Evolutionary conservation across 2,329 filamentous ascomycete species (phyloP).

Genomic region (Endoconidiophora polonica): DNA sequence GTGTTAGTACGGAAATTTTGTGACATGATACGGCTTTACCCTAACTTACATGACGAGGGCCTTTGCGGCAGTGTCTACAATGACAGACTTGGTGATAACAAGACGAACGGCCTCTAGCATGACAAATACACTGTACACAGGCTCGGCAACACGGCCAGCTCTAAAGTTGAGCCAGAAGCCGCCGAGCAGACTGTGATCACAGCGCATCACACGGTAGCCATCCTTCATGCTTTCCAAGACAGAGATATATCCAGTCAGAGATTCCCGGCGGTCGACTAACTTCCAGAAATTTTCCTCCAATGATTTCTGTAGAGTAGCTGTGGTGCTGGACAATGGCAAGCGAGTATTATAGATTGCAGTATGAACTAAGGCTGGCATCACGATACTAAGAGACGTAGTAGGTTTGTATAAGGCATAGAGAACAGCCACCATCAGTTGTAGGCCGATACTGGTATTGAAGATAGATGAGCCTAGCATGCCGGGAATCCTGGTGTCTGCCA

Average conservation of each 20-base stretch:
- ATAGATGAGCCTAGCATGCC: slow-evolving; percentile 42
- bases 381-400: slow-evolving; percentile 36
- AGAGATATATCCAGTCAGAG: slow-evolving; percentile 79
- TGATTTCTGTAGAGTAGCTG: slow-evolving; percentile 45
- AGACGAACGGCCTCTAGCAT: slow-evolving; percentile 87
- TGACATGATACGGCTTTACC: not conserved
- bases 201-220: slow-evolving; percentile 69
- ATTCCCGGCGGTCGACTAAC: slow-evolving; percentile 68
- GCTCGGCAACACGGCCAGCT: slow-evolving; percentile 50
- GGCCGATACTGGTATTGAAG: slow-evolving; percentile 51
- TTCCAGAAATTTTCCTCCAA: slow-evolving; percentile 52
- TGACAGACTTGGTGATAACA: slow-evolving; percentile 40
- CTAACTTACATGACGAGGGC: slow-evolving; percentile 66
- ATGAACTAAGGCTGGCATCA: slow-evolving; percentile 57
- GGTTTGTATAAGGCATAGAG: slow-evolving; percentile 40
- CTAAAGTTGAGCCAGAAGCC: slow-evolving; percentile 62
- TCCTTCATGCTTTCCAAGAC: slow-evolving; percentile 60
- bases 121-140: slow-evolving; percentile 89
- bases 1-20: slow-evolving; percentile 1
- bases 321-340: slow-evolving; percentile 42
- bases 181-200: slow-evolving; percentile 84
- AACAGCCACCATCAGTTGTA: slow-evolving; percentile 51
- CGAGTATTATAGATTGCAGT: slow-evolving; percentile 60
- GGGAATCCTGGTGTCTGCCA: slow-evolving; percentile 26
- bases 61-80: slow-evolving; percentile 48